Evolutionary conservation across 371 early-diverging fungal genomes (phyloP), one percentile per base, ranked within the genome.

Genomic region (Dinochytrium kinnereticum): DNA sequence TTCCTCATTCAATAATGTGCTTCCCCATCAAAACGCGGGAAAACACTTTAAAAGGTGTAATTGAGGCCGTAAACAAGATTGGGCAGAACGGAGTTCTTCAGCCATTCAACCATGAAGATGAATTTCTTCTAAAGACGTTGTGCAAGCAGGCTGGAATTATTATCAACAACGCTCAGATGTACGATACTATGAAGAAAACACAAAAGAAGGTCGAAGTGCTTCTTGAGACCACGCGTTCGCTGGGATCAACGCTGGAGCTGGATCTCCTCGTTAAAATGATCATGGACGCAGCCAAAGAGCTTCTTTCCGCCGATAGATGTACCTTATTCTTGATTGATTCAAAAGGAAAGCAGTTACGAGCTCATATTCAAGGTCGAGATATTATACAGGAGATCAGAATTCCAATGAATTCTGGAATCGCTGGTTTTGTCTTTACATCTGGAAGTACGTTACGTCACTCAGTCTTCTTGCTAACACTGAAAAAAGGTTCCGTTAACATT

Each of bases 131-230:
- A 33, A 69, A 74, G 28, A 72, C 67, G 17, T 36, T 85, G 5
- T 69, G 70, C 24, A 73, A 33, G 53, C 70, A 74, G 40, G 71
- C 79, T 0, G 80, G 76, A n/a, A 76, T 76, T n/a, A 74, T 85
- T 51, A 67, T 85, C 66, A 67, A 66, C 57, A 85, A 83, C 65
- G 77, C 77, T 10, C 73, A 77, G 57, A 77, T 79, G 51, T 81
- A 75, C 44, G 82, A 80, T 31, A 66, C 76, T 13, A 78, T 83
- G 73, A 73, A 69, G 34, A 75, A 70, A 21, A 78, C 84, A 1
- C 86, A 85, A 66, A 81, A 82, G 76, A 84, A 84, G 73, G 83
- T 85, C 1, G 80, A 81, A 53, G 84, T 82, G 36, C 72, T 85
- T 28, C 67, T 85, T 49, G 84, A 81, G 34, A 85, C 86, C 37